Base-by-base conservation (phyloP, 164 flowering plant species). In the Berberis thunbergii region DNA sequence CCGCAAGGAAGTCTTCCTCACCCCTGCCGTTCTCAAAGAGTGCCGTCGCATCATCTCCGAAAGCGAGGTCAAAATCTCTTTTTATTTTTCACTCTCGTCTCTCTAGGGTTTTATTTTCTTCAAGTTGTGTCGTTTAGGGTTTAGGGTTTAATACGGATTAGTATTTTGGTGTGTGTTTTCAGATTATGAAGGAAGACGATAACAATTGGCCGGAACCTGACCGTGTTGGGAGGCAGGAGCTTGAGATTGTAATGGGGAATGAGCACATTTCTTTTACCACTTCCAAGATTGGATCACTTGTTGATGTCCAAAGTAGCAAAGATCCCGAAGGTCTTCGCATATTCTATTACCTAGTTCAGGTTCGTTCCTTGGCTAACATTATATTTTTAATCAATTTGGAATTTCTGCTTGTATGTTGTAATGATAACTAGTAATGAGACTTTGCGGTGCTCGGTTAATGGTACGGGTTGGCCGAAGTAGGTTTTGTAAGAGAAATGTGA, bases 151-250 rank as follows among this genome's bases (percentile, higher is more conserved):
- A 12, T 26, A 2, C 40, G 40, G 43, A n/a, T 13, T 0, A 55
- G 57, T 6, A 4, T 54, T 40, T 49, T 49, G 26, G 38, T 1
- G n/a, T 45, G 53, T 8, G 40, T 59, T 39, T 71, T 26, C 46
- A 92, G 98, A 89, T 93, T 40, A 83, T 93, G 96, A 90, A 87
- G 87, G 98, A 93, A 81, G 97, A 88, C 76, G 98, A 90, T 67
- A 78, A 68, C 73, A 84, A 84, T 66, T 93, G 98, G 98, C 98
- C 98, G 2, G 97, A 88, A 60, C 98, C 97, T 2, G 97, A 93
- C 67, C 79, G 90, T 2, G 86, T 91, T 62, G 98, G 98, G 4
- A 65, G 92, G 60, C 96, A 93, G 69, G 98, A 93, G 79, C 97
- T 93, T 53, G 98, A 93, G 79, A 93, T 90, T 70, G 97, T 93